These are phyloP conservation scores for Fragaria nilgerrensis DNA, from an alignment of 306 rosid species.

Conservation along the genomic window DNA sequence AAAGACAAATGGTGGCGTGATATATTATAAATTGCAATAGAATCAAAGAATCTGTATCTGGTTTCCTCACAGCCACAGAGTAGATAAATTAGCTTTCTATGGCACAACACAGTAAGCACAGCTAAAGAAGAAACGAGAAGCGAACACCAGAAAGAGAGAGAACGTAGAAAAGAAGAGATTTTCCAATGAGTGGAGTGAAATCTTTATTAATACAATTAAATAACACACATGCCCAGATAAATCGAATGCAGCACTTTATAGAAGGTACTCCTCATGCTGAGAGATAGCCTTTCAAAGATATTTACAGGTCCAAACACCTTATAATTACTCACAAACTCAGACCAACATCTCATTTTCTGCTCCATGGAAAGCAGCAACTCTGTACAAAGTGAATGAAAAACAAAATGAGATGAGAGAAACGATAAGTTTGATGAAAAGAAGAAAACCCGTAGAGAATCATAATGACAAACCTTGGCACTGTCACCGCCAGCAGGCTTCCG, in stretches of 20 bases:
- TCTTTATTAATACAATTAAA: slow-evolving; percentile 25
- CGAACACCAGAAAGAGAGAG: not conserved
- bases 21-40: slow-evolving; percentile 1
- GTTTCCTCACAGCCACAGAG: slow-evolving; percentile 13
- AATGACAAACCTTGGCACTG: slow-evolving; percentile 45
- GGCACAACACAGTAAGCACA: not conserved
- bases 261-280: slow-evolving; percentile 17
- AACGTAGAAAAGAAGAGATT: not conserved
- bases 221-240: slow-evolving; percentile 26
- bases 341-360: slow-evolving; percentile 39
- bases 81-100: not conserved
- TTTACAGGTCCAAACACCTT: slow-evolving; percentile 55
- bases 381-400: slow-evolving; percentile 34
- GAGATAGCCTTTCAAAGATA: slow-evolving; percentile 34
- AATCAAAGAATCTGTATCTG: slow-evolving; percentile 30
- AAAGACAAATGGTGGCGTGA: not conserved
- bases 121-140: not conserved
- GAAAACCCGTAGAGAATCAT: not conserved
- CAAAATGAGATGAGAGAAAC: slow-evolving; percentile 19
- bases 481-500: slow-evolving; percentile 32
- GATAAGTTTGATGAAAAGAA: not conserved
- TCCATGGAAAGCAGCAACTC: slow-evolving; percentile 73
- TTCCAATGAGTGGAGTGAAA: slow-evolving; percentile 13
- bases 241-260: slow-evolving; percentile 21
- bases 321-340: slow-evolving; percentile 28